Base-by-base conservation (phyloP, 2,329 filamentous ascomycete species). In the Mycocentrospora acerina region DNA sequence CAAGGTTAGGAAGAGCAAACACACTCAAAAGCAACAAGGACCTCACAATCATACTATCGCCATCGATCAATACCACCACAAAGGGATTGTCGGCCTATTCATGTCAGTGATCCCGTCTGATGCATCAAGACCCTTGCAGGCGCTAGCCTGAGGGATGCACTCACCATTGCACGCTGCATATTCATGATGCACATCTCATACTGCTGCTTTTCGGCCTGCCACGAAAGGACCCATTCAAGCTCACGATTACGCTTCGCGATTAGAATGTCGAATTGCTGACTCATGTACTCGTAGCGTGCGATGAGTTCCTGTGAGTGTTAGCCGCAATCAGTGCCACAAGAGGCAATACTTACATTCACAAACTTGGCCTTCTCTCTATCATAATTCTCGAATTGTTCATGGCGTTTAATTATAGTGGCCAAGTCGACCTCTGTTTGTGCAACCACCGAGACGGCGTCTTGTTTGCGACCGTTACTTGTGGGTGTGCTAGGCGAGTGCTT, bases 31-130 rank as follows among this genome's bases (percentile, higher is more conserved):
- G 19, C 5, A 9, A 9, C 9, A 22, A 22, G 4, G 7, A 28
- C n/a, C 51, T 42, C 16, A 53, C 53, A 45, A 80, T 70, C 60
- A 78, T 73, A 29, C 72, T 74, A 47, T 80, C 75, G 27, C 76
- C 78, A 49, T 81, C 78, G 32, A 81, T 68, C 24, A 81, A 64
- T 22, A 78, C 67, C 12, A 78, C 59, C 27, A 80, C 67, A 48
- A 77, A 80, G 4, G 76, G 71, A 59, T 80, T 74, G 3, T 49
- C 49, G 13, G 40, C 34, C 42, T 44, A 24, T 13, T 7, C n/a
- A 30, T 12, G n/a, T 51, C 3, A 44, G 45, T 7, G 12, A 25
- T 17, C 16, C 24, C 7, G 13, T 12, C 3, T 6, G 7, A 3
- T 1, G 13, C 11, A n/a, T 12, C n/a, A 12, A n/a, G n/a, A 9